Conservation (phyloP, 2,329 filamentous ascomycete species). For the Penicillium vulpinum region DNA sequence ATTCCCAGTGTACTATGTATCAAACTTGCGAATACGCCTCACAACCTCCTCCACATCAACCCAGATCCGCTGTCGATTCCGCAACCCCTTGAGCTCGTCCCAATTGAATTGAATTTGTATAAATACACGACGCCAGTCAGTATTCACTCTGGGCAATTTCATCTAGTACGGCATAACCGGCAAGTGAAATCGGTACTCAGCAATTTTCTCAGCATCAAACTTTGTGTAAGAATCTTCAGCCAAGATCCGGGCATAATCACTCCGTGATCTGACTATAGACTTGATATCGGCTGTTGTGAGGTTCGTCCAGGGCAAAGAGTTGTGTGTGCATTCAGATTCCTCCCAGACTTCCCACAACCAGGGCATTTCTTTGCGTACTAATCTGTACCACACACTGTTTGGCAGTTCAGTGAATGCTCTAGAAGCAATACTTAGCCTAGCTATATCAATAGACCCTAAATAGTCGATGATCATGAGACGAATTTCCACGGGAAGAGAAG, state of each 20-base stretch:
- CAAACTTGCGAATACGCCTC: slow-evolving; percentile 37
- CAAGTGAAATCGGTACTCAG: background rate
- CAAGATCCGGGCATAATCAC: background rate
- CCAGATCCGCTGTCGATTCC: slow-evolving; percentile 28
- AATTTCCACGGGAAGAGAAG: slow-evolving; percentile 7
- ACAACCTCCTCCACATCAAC: slow-evolving; percentile 28
- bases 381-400: slow-evolving; percentile 11
- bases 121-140: slow-evolving; percentile 26
- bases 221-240: background rate
- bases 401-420: slow-evolving; percentile 13
- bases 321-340: slow-evolving; percentile 6
- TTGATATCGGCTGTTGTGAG: slow-evolving; percentile 6
- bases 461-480: slow-evolving; percentile 1
- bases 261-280: background rate
- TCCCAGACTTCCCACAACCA: slow-evolving; percentile 21
- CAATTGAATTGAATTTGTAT: slow-evolving; percentile 20
- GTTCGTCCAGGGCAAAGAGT: slow-evolving; percentile 11
- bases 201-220: background rate
- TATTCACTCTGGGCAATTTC: background rate
- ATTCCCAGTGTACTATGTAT: background rate
- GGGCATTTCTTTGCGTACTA: slow-evolving; percentile 19
- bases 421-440: slow-evolving; percentile 8
- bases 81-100: slow-evolving; percentile 23
- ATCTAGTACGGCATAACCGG: background rate
- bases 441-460: slow-evolving; percentile 9